These are phyloP conservation scores for Euphorbia celastroides DNA, from an alignment of 441 rosid genomes.

Conservation along the genomic window DNA sequence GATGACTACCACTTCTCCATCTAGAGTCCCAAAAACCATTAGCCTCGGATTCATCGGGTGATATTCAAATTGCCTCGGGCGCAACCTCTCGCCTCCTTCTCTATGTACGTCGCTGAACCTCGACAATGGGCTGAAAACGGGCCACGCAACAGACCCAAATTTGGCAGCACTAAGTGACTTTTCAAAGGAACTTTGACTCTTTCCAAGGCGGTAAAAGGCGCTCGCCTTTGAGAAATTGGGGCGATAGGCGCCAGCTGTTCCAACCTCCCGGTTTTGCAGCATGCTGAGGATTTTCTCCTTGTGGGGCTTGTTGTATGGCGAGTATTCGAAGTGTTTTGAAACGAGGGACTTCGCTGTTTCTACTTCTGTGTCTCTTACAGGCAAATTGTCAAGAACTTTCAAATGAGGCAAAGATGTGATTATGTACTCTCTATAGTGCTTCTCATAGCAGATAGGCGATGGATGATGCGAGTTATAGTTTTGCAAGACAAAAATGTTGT, in stretches of 20 bases:
- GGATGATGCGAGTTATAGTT: conserved; percentile 42
- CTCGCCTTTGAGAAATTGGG: conserved; percentile 30
- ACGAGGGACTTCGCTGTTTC: conserved; percentile 50
- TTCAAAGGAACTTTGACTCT: conserved; percentile 46
- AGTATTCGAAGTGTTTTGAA: conserved; percentile 58
- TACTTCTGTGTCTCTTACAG: conserved; percentile 57
- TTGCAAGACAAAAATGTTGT: conserved; percentile 14
- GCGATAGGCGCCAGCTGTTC: conserved; percentile 39
- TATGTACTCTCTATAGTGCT: conserved; percentile 79
- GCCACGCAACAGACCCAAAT: conserved; percentile 77
- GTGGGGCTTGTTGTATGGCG: conserved; percentile 57
- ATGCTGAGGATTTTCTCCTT: conserved; percentile 63
- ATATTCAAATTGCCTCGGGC: conserved; percentile 96
- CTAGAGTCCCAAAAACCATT: conserved; percentile 90
- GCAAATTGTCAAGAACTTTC: conserved; percentile 66
- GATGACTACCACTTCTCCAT: conserved; percentile 80
- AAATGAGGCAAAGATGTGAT: conserved; percentile 69
- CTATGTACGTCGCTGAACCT: conserved; percentile 22
- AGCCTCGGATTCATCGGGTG: conserved; percentile 69
- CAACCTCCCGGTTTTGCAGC: conserved; percentile 66
- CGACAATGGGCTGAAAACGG: conserved; percentile 64
- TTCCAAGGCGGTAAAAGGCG: conserved; percentile 27
- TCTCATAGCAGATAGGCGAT: conserved; percentile 83
- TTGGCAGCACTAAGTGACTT: conserved; percentile 85
- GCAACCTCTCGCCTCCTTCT: conserved; percentile 43